These are phyloP conservation scores for Hygrocybe punicea DNA, from an alignment of 768 basidiomycete genomes.

Conservation along the genomic window DNA sequence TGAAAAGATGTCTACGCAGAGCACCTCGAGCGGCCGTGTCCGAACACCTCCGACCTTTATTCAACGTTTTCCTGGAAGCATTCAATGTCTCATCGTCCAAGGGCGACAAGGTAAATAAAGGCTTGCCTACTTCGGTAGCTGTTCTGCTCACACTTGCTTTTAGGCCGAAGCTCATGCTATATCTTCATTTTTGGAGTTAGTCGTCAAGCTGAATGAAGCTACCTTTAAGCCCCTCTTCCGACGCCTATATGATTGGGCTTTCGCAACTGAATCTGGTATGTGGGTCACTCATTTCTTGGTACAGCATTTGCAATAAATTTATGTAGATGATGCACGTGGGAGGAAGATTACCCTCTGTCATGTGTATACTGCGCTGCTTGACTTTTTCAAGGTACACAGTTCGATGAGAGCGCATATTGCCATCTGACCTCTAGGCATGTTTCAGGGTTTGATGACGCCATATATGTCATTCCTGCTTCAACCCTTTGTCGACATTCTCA, in stretches of 20 bases:
- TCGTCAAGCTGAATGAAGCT: conserved; percentile 88
- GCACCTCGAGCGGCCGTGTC: conserved; percentile 62
- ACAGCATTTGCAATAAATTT: neutral
- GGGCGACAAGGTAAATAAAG: conserved; percentile 27
- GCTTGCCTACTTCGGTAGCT: neutral
- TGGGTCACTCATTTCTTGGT: neutral
- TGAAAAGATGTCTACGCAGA: conserved; percentile 61
- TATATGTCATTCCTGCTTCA: conserved; percentile 79
- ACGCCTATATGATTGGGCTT: conserved; percentile 93
- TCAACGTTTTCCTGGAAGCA: conserved; percentile 75
- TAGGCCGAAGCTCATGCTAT: conserved; percentile 58
- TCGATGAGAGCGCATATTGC: no score
- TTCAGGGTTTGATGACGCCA: conserved; percentile 87
- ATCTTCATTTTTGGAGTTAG: conserved; percentile 80
- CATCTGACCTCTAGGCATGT: no score
- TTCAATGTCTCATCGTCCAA: conserved; percentile 47
- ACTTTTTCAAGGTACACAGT: conserved; percentile 77
- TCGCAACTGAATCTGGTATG: conserved; percentile 53
- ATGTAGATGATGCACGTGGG: conserved; percentile 13
- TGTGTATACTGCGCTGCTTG: conserved; percentile 67
- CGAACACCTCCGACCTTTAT: conserved; percentile 62
- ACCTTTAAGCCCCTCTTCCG: conserved; percentile 91
- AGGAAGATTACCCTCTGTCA: conserved; percentile 68
- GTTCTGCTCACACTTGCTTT: neutral
- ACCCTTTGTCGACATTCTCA: conserved; percentile 62